These are phyloP conservation scores for Camelina laxa DNA, from an alignment of 345 rosid genomes.

Conservation along the genomic window DNA sequence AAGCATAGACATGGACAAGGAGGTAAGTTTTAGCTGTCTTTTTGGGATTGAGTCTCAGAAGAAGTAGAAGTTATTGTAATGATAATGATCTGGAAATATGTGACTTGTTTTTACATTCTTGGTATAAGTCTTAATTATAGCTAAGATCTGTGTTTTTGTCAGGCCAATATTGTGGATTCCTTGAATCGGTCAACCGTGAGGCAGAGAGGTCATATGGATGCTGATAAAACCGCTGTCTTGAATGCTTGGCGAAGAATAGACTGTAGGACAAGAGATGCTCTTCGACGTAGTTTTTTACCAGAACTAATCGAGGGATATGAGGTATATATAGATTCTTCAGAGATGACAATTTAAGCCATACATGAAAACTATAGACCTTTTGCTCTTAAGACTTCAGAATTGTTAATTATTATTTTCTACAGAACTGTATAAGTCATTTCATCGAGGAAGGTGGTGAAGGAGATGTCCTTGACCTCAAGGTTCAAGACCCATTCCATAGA, in stretches of 20 bases:
- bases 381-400: neutral
- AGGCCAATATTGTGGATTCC: conserved; percentile 71
- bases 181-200: conserved; percentile 51
- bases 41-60: neutral
- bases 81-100: conserved; percentile 1
- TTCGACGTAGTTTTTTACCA: conserved; percentile 85
- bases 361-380: neutral
- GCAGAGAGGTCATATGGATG: conserved; percentile 61
- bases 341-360: neutral
- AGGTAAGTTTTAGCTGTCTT: conserved; percentile 53
- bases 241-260: conserved; percentile 85
- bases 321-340: conserved; percentile 56
- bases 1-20: conserved; percentile 97
- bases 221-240: conserved; percentile 70
- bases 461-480: conserved; percentile 64
- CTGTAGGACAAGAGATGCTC: conserved; percentile 85
- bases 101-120: conserved; percentile 10
- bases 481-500: conserved; percentile 92
- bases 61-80: neutral
- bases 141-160: conserved; percentile 24
- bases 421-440: conserved; percentile 74
- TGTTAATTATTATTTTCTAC: conserved; percentile 3
- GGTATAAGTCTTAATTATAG: neutral
- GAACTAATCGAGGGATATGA: conserved; percentile 82
- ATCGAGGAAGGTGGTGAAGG: conserved; percentile 57